Evolutionary conservation across 805 yeast genomes (phyloP).

Genomic region (Hanseniaspora vineae): DNA sequence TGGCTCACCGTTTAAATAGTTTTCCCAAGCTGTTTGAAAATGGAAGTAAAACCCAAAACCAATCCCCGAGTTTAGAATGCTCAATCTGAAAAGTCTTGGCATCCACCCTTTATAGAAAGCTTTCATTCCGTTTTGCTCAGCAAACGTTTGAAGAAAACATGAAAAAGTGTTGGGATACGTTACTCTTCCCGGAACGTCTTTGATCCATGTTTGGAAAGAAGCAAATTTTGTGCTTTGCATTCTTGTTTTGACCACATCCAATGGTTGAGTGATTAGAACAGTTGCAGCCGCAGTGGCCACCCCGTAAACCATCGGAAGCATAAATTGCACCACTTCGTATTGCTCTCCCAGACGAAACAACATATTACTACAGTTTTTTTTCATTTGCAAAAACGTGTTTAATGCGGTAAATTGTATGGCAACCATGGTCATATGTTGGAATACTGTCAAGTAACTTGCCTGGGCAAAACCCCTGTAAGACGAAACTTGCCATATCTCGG

Average conservation of each 20-base stretch:
- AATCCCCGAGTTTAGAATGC: conserved; percentile 54
- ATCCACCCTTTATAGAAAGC: conserved; percentile 36
- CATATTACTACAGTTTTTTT: conserved; percentile 12
- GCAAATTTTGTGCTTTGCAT: conserved; percentile 62
- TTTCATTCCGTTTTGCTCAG: conserved; percentile 27
- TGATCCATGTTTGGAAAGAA: conserved; percentile 20
- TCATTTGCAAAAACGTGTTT: conserved; percentile 18
- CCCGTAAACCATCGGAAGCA: conserved; percentile 29
- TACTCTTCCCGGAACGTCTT: neutral
- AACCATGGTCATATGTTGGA: conserved; percentile 68
- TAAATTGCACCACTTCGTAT: neutral
- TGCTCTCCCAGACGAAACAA: neutral
- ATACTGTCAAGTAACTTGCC: conserved; percentile 71
- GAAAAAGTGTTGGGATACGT: conserved; percentile 47
- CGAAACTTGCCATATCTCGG: conserved; percentile 56
- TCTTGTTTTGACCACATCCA: conserved; percentile 77
- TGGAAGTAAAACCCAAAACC: conserved; percentile 43
- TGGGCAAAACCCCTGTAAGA: conserved; percentile 71
- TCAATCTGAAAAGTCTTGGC: conserved; percentile 50
- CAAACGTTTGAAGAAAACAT: conserved; percentile 36
- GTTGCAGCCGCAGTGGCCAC: conserved; percentile 59
- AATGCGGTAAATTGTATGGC: conserved; percentile 77
- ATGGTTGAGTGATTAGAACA: conserved; percentile 71
- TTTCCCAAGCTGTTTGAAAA: conserved; percentile 26
- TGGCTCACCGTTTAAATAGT: conserved; percentile 12